Base-by-base conservation (phyloP, 352 stramenopile species). In the Blastocystis sp. region DNA sequence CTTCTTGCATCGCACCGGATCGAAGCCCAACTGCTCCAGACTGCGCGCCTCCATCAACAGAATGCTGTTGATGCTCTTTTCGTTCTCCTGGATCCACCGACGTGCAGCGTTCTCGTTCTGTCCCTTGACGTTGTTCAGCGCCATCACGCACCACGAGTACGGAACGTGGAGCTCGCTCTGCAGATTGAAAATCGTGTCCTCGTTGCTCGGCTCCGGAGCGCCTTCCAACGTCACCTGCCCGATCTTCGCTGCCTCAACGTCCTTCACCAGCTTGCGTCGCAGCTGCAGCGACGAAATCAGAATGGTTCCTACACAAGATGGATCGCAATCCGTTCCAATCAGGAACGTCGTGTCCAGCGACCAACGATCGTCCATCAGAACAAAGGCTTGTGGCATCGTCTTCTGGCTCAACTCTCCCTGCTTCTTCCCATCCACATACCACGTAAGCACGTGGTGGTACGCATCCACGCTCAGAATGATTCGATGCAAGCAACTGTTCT, bases 351-450 rank as follows among this genome's bases (percentile, higher is more conserved):
- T 18, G 40, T 85, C 75, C 9, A 85, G 40, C 6, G 75, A 85
- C 75, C 75, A 85, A 16, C 75, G 75, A 42, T 85, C 75, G 42
- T 85, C 75, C 11, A 72, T 42, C 44, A 85, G 44, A 16, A 85
- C 40, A 27, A 73, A 27, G 32, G 40, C 63, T 0, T 21, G 38
- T 3, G 9, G 27, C 57, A 85, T 29, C 11, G 57, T 85, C 29
- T 61, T 21, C 11, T 4, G 6, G 24, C 9, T 54, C 18, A 85
- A 48, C 38, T 76, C 57, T 2, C 75, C 75, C 57, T 76, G 57
- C 51, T 85, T 76, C 42, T 40, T 38, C 18, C 75, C 75, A 40
- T 85, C 75, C 27, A 85, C 63, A 42, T 85, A 85, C 75, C 75
- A 85, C 21, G 2, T 7, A 6, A 85, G 21, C 0, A 75, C 14